A percentile compares a stretch with the other conserved stretches of the same genome.
Evolutionary conservation across 257 asterid genomes (phyloP).

Genomic region (Solanum pinnatisectum): DNA sequence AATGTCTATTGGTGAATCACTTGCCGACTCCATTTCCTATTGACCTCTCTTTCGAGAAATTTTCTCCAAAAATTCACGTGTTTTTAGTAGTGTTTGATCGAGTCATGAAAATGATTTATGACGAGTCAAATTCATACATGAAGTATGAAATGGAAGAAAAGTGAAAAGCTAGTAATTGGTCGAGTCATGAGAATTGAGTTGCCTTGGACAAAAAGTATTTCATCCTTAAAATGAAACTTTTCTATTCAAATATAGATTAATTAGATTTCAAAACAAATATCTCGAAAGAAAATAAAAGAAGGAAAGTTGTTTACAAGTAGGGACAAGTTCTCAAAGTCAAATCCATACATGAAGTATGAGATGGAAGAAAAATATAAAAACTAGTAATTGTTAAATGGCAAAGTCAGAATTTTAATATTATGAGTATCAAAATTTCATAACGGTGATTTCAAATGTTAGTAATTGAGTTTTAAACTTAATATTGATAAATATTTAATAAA

Average conservation of each 20-base stretch:
- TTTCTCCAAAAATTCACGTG: neutral
- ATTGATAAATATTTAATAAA: no score
- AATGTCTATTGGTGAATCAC: neutral
- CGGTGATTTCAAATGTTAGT: no score
- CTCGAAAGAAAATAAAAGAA: neutral
- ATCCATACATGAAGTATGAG: neutral
- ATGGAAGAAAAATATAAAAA: neutral
- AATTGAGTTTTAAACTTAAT: no score
- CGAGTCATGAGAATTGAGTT: neutral
- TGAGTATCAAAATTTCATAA: no score
- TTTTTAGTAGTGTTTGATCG: neutral
- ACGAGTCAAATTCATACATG: neutral
- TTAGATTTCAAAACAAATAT: neutral
- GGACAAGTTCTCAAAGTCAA: neutral
- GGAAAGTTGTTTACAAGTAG: neutral
- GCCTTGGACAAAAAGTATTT: neutral
- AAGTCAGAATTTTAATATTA: neutral
- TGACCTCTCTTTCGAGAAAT: neutral
- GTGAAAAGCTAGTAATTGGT: neutral
- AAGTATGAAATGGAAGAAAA: neutral
- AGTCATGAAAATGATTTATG: neutral
- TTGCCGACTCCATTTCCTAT: no score
- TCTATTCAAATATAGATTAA: rapidly evolving
- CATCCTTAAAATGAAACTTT: neutral
- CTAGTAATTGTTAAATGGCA: neutral